Percentiles rank a stretch among this genome's conserved stretches.
Conservation (phyloP, 2,329 filamentous ascomycete species). For the Fusarium sp. region DNA sequence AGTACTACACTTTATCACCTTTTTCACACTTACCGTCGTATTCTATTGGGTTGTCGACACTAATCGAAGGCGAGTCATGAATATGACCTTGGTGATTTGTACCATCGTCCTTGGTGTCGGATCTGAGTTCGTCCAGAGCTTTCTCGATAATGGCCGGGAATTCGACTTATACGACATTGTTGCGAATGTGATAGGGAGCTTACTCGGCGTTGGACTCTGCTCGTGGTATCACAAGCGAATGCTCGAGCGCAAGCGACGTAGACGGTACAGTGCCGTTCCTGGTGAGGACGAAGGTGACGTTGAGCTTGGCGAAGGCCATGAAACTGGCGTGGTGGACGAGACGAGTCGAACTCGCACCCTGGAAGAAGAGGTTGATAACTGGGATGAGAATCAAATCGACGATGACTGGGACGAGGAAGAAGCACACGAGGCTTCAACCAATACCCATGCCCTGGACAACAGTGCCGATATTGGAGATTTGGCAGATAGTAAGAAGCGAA, state of each 20-base stretch:
- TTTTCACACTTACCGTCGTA: slow-evolving; percentile 85
- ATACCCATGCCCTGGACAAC: slow-evolving; percentile 33
- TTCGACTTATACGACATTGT: slow-evolving; percentile 87
- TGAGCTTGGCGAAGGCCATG: slow-evolving; percentile 80
- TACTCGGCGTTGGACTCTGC: slow-evolving; percentile 77
- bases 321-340: slow-evolving; percentile 69
- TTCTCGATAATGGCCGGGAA: slow-evolving; percentile 77
- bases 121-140: slow-evolving; percentile 79
- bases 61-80: slow-evolving; percentile 82
- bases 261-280: slow-evolving; percentile 77
- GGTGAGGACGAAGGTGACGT: slow-evolving; percentile 75
- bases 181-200: slow-evolving; percentile 86
- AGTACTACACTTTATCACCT: slow-evolving; percentile 84
- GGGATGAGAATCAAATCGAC: slow-evolving; percentile 84
- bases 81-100: slow-evolving; percentile 85
- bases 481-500: slow-evolving; percentile 51
- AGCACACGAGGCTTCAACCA: slow-evolving; percentile 41
- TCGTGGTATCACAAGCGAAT: slow-evolving; percentile 96
- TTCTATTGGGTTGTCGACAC: slow-evolving; percentile 99
- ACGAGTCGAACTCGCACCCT: slow-evolving; percentile 57
- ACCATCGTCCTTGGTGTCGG: slow-evolving; percentile 78
- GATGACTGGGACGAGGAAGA: slow-evolving; percentile 69
- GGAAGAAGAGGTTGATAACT: slow-evolving; percentile 90
- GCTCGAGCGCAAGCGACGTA: slow-evolving; percentile 84
- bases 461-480: slow-evolving; percentile 45